Evolutionary conservation across 2,329 filamentous ascomycete genomes (phyloP), one percentile per base, ranked within the genome.

Genomic region (Scytalidium sp.): DNA sequence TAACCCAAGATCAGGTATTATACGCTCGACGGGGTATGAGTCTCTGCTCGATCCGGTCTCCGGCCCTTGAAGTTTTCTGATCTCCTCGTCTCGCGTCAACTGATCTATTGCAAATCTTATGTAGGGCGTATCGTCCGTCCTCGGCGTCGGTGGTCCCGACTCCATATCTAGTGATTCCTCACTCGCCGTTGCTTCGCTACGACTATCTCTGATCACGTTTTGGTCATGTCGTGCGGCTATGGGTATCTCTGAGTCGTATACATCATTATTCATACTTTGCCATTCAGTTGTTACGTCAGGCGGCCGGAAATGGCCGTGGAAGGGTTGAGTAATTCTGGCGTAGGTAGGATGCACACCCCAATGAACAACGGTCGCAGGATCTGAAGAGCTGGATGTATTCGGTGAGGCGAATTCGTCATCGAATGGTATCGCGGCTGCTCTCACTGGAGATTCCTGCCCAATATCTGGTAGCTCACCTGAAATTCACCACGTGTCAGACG

Each of bases 91-190:
- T 32, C 85, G 76, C 3, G 89, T 93, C 56, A 96, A 72, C 50
- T 91, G 88, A 52, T 94, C 87, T 54, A 96, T 81, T 40, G 91
- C 91, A 65, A 93, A 93, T 54, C 86, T 87, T 54, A 96, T 88
- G 66, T 91, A 94, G 0, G 89, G 89, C 7, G 83, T 85, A 60
- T 94, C 87, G 61, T 95, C 90, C 36, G 90, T 74, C 9, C 86
- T 89, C 9, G 87, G 89, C 0, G 88, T 91, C 2, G 75, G 72
- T 17, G 72, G 69, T 42, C 70, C 70, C 17, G 45, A 47, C 20
- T 46, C 43, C 19, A 46, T 27, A 20, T 36, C 32, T 5, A 36
- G 32, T 15, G 32, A 36, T 15, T 36, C 13, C 11, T 36, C 32
- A n/a, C 32, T 36, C 5, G 32, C 13, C 32, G 32, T n/a, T 5